A percentile compares a stretch with the other conserved stretches of the same genome.
Evolutionary conservation across 345 rosid genomes (phyloP).

Genomic region (Cardamine chenopodiifolia): DNA sequence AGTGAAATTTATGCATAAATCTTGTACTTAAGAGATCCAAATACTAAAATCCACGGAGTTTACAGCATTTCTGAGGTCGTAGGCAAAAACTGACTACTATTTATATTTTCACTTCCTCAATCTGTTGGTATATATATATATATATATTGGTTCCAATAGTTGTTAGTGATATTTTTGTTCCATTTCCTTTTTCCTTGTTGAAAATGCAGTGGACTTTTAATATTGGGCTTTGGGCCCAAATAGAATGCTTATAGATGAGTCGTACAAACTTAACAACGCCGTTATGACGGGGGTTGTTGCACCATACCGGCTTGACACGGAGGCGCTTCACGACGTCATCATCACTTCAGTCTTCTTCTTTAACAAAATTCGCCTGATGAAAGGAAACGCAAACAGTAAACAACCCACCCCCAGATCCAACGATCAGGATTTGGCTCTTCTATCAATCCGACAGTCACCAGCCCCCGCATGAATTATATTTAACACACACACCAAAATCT

Average conservation of each 20-base stretch:
- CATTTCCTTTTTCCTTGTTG: background rate
- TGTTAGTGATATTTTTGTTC: too few species aligned
- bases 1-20: background rate
- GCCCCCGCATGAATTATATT: background rate
- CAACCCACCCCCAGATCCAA: conserved; percentile 7
- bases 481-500: background rate
- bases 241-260: background rate
- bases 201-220: background rate
- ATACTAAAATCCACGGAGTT: background rate
- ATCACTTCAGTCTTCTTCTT: background rate
- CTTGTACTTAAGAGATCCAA: background rate
- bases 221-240: conserved; percentile 4
- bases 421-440: background rate
- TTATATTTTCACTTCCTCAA: background rate
- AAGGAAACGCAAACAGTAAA: background rate
- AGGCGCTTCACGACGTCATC: conserved; percentile 5
- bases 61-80: background rate
- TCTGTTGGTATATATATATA: too few species aligned
- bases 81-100: background rate
- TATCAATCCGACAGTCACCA: conserved; percentile 4
- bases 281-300: conserved; percentile 12
- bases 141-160: too few species aligned
- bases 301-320: conserved; percentile 23
- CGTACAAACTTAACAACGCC: background rate
- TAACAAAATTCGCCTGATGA: conserved; percentile 12